Base-by-base conservation (phyloP, 2,329 filamentous ascomycete genomes). In the Lasiodiplodia hormozganensis region DNA sequence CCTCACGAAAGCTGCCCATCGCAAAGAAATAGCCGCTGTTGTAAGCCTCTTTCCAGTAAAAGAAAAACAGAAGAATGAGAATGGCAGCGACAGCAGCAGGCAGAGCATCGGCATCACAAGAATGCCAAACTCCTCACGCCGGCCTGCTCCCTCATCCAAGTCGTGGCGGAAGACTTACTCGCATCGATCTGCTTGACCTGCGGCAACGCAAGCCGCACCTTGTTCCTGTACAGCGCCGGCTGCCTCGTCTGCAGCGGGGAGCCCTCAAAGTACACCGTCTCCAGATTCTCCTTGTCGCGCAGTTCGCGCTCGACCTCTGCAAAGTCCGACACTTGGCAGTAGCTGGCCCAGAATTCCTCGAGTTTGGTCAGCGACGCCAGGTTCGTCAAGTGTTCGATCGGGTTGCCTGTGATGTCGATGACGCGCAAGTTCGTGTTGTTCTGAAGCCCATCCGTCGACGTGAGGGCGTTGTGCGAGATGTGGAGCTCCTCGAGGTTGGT, bases 241-340 rank as follows among this genome's bases (percentile, higher is more conserved):
- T 87, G 88, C 67, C 86, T 87, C 70, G 89, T 85, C 82, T 99
- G 96, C 73, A 99, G 80, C 31, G 94, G 95, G 75, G 97, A 97
- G 1, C 94, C 94, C 78, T 99, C 96, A 72, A 99, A 96, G 78
- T 99, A 99, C 12, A 99, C 95, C 1, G 96, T 97, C 70, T 90
- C 89, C 73, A 98, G 81, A 47, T 90, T 83, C 76, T 92, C 84
- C 83, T 97, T 97, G 76, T 96, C 91, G 65, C 82, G 86, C 71
- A 99, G 81, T 73, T 92, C 87, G 68, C 86, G 87, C 81, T 97
- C 92, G 3, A 98, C 87, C 75, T 98, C 94, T 53, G 85, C 84
- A 75, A 98, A 97, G 77, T 92, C 92, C 23, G 82, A 82, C 31
- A 99, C 80, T 73, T 91, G 85, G 80, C 97, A 98, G 80, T 94